These are phyloP conservation scores for Caryopteris hybrid DNA, from an alignment of 305 asterid species.

Conservation along the genomic window DNA sequence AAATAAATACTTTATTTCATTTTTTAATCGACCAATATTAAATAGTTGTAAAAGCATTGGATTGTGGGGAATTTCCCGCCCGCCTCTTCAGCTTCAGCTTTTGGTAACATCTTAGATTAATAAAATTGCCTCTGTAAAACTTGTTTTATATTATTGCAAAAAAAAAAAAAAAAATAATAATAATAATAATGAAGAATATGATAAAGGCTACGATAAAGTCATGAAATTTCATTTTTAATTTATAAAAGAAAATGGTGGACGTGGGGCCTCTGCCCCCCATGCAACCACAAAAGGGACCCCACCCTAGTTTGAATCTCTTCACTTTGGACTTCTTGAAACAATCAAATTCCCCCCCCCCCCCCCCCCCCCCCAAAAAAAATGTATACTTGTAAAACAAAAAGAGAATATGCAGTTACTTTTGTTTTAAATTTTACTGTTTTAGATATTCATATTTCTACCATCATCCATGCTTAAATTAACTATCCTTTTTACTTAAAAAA, in stretches of 20 bases:
- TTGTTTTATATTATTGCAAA: neutral
- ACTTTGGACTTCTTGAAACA: constrained; percentile 44
- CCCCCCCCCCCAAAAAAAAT: constrained; percentile 18
- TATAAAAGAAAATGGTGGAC: neutral
- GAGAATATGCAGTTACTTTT: constrained; percentile 19
- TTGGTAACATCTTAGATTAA: constrained; percentile 14
- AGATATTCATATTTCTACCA: too few relatives aligned
- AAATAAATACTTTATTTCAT: too few relatives aligned
- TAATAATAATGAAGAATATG: neutral
- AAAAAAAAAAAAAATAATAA: neutral
- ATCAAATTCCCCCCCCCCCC: constrained; percentile 31
- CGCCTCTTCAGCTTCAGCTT: constrained; percentile 14
- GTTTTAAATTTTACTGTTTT: neutral
- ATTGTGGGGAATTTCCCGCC: constrained; percentile 16
- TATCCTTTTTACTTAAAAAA: too few relatives aligned
- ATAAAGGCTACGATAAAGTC: constrained; percentile 9
- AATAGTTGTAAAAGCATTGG: constrained; percentile 10
- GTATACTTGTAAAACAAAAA: neutral
- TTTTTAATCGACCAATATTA: too few relatives aligned
- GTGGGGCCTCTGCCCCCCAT: constrained; percentile 32
- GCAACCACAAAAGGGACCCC: constrained; percentile 30
- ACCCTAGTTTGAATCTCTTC: constrained; percentile 33
- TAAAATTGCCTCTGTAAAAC: constrained; percentile 2
- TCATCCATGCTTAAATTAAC: too few relatives aligned
- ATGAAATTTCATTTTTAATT: constrained; percentile 8